Evolutionary conservation across 129 eudicot species (phyloP).

Genomic region (Centrapalus pauciflorus): DNA sequence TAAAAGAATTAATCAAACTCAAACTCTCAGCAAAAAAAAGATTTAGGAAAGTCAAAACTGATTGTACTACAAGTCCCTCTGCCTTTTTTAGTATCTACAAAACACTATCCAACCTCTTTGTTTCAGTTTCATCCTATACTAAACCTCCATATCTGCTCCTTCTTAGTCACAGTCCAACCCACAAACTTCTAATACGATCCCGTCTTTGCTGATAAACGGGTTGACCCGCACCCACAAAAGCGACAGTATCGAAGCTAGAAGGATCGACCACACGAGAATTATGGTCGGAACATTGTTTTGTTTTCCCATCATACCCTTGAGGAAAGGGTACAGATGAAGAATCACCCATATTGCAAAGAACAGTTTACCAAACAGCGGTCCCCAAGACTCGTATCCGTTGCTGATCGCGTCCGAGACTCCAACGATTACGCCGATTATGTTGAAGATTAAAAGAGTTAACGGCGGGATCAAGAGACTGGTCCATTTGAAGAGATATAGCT

Average conservation of each 20-base stretch:
- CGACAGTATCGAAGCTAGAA: conserved; percentile 58
- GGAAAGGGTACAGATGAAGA: conserved; percentile 69
- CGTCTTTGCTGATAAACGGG: conserved; percentile 61
- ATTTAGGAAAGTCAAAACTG: conserved; percentile 15
- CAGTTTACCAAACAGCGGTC: conserved; percentile 63
- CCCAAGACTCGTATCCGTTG: conserved; percentile 81
- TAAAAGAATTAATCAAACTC: conserved; percentile 20
- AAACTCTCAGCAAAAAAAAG: background rate
- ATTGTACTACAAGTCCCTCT: conserved; percentile 16
- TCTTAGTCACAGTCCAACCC: conserved; percentile 56
- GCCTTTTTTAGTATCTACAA: conserved; percentile 23
- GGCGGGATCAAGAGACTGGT: conserved; percentile 70
- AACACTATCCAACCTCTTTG: conserved; percentile 11
- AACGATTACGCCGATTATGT: conserved; percentile 52
- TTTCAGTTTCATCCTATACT: conserved; percentile 20
- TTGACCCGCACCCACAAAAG: conserved; percentile 69
- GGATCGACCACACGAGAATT: conserved; percentile 60
- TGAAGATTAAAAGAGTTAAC: conserved; percentile 47
- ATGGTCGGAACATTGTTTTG: conserved; percentile 60
- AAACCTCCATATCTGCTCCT: conserved; percentile 3
- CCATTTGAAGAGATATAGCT: conserved; percentile 73
- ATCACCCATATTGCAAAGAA: conserved; percentile 76
- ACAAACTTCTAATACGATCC: conserved; percentile 55
- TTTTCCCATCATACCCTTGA: conserved; percentile 66
- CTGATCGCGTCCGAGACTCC: conserved; percentile 66